Conservation (phyloP, 225 moss, liverwort and hornwort genomes). For the Sphagnum contortum region DNA sequence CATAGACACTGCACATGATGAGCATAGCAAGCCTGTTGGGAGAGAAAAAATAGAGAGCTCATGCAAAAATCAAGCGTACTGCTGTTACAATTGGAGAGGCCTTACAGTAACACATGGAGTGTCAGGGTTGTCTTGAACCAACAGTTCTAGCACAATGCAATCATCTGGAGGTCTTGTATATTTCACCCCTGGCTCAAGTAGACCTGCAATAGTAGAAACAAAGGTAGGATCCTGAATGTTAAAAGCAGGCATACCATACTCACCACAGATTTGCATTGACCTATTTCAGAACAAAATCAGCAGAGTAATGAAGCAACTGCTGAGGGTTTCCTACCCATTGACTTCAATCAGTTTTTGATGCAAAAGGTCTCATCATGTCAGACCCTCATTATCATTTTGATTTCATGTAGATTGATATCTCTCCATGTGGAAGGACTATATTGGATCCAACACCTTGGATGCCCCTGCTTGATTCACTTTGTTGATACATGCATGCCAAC, state of each 20-base stretch:
- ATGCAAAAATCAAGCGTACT: too few species aligned
- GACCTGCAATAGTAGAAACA: constrained; percentile 13
- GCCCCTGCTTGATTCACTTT: not conserved
- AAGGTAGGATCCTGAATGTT: not conserved
- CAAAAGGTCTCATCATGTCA: too few species aligned
- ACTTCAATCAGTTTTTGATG: too few species aligned
- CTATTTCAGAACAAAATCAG: not conserved
- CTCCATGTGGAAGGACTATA: too few species aligned
- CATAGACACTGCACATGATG: too few species aligned
- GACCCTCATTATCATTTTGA: too few species aligned
- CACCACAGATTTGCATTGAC: not conserved
- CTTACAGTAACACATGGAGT: constrained; percentile 33
- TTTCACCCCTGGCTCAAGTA: constrained; percentile 34
- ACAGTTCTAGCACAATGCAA: constrained; percentile 38
- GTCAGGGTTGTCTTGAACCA: constrained; percentile 15
- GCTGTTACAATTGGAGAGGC: constrained; percentile 14
- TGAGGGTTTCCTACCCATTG: too few species aligned
- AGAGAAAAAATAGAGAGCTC: too few species aligned
- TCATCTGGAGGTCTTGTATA: constrained; percentile 25
- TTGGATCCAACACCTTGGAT: not conserved
- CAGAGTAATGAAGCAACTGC: not conserved
- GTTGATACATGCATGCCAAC: not conserved
- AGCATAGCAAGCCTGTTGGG: too few species aligned
- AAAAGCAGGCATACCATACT: too few species aligned
- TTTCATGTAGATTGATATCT: too few species aligned